Base-by-base conservation (phyloP, 225 moss, liverwort and hornwort species). In the Climacium dendroides region DNA sequence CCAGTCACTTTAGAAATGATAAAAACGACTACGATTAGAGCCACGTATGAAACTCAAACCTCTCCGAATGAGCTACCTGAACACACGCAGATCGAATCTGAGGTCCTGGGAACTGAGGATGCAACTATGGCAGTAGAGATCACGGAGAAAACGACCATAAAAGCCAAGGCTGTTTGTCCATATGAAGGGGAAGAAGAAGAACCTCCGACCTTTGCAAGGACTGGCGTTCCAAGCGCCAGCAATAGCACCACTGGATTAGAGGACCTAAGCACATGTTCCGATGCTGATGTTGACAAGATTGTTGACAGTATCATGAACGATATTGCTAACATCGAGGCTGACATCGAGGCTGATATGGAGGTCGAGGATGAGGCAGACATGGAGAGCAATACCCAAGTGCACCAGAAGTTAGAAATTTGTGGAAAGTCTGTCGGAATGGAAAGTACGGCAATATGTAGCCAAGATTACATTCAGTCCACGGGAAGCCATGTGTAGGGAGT, bases 301-400 rank as follows among this genome's bases (percentile, higher is more conserved):
- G 81, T 87, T 37, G 80, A 85, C 71, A 87, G 53, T 37, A 89
- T 91, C 48, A 87, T 91, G 85, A 87, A 89, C 17, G 91, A 91
- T 64, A 87, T 89, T 77, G 87, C 87, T 9, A 77, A 61, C 54
- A 86, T 86, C n/a, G 86, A 91, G 60, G 86, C 74, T 9, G 81
- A 61, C 54, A 86, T 86, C n/a, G 86, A 91, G 60, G 86, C 74
- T 3, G 39, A 79, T 64, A 74, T 83, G 43, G 74, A 86, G 59
- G 67, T 65, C 19, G 37, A 85, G 22, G 39, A 39, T 23, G 75
- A 85, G 32, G 43, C 30, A 16, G 43, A 11, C 80, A 13, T 70
- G 25, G 70, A 80, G 80, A 86, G 59, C 58, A 87, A 60, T 4
- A 7, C 61, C 5, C 48, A 71, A 39, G 15, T 50, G 50, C 28